These are phyloP conservation scores for Aspergillus leporis DNA, from an alignment of 495 filamentous ascomycete species.

Conservation along the genomic window DNA sequence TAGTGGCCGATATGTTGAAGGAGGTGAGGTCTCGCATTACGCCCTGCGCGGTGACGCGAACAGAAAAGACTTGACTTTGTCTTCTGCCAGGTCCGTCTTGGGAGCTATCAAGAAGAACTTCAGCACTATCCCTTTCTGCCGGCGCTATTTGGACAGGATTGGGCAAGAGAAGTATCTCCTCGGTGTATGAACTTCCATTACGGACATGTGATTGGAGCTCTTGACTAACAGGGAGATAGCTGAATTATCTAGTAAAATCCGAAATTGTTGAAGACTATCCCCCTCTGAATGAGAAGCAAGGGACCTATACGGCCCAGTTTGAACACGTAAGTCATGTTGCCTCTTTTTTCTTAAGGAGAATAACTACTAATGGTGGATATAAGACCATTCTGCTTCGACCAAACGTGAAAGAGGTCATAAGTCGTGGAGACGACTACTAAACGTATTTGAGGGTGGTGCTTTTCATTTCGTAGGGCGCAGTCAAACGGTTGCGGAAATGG, in stretches of 20 bases:
- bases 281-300: constrained; percentile 87
- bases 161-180: constrained; percentile 88
- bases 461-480: too few species aligned
- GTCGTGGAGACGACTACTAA: constrained; percentile 87
- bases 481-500: too few species aligned
- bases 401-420: constrained; percentile 89
- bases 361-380: constrained; percentile 21
- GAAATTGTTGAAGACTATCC: constrained; percentile 91
- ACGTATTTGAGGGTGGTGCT: too few species aligned
- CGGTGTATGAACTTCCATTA: constrained; percentile 59
- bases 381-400: constrained; percentile 87
- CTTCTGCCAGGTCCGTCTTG: constrained; percentile 77
- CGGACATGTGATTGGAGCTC: too few species aligned
- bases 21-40: constrained; percentile 82
- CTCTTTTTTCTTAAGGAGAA: neutral
- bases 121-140: constrained; percentile 81
- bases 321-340: constrained; percentile 79
- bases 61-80: constrained; percentile 65
- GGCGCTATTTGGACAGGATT: constrained; percentile 80
- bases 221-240: constrained; percentile 46
- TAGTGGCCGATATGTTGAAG: constrained; percentile 71
- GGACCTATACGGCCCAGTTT: constrained; percentile 90
- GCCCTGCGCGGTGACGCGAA: constrained; percentile 63
- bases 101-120: constrained; percentile 92
- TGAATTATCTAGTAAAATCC: constrained; percentile 82